phyloP scores from a whole-genome alignment of 2,329 filamentous ascomycete genomes.

The Phyllosticta citrichinensis region DNA sequence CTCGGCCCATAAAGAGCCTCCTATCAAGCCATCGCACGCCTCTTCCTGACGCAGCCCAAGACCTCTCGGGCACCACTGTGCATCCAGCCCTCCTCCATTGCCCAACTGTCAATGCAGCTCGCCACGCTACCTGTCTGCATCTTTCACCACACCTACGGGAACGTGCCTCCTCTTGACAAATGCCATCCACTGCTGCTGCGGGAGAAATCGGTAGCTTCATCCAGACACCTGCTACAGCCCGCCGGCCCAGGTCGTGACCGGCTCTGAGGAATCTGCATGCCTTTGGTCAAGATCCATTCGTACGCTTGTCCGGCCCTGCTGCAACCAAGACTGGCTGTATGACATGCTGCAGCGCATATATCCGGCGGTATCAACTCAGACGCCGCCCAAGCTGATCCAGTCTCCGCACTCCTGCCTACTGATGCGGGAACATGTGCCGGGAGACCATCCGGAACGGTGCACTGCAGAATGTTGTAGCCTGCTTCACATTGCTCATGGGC shows the following conservation, averaged over 20 bases:
- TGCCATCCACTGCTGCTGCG: not conserved
- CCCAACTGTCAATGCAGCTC: not conserved
- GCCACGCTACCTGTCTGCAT: not conserved
- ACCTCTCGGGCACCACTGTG: not conserved
- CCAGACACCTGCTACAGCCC: not conserved
- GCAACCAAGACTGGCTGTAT: not conserved
- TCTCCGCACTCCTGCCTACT: not conserved
- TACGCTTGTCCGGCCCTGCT: not conserved
- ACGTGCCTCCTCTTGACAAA: not conserved
- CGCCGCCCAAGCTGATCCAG: not conserved
- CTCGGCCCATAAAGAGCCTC: constrained; percentile 8
- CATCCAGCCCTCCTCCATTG: not conserved
- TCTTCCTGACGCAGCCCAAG: not conserved
- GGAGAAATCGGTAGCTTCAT: not conserved
- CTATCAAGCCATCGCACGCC: not conserved
- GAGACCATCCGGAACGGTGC: not conserved
- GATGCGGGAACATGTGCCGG: not conserved
- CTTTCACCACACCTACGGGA: not conserved
- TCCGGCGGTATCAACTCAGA: not conserved
- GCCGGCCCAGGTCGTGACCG: not conserved
- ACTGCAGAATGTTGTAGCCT: not conserved
- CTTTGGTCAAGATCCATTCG: not conserved
- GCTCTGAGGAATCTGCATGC: not conserved
- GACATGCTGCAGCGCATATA: constrained; percentile 8
- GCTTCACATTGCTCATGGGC: not conserved